phyloP scores from a whole-genome alignment of 345 rosid genomes.

The Kandelia obovata region DNA sequence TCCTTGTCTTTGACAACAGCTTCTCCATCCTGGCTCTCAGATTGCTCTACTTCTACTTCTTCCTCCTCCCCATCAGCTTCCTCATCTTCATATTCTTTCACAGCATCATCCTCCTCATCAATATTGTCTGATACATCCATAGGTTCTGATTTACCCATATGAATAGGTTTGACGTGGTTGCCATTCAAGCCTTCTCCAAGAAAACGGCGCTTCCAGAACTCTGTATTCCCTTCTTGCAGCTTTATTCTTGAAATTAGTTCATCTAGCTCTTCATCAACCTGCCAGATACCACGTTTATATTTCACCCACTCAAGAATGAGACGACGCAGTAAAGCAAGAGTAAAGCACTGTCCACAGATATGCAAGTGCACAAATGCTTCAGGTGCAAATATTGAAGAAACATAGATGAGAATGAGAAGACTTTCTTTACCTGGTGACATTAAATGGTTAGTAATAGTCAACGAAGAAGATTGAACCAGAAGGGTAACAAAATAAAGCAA shows the following conservation, averaged over 20 bases:
- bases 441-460: too few relatives aligned
- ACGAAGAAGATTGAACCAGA: not conserved
- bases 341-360: not conserved
- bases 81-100: constrained; percentile 55
- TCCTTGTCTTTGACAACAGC: constrained; percentile 62
- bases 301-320: constrained; percentile 1
- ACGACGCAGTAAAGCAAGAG: not conserved
- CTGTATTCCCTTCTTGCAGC: constrained; percentile 92
- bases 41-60: constrained; percentile 50
- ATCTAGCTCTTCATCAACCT: constrained; percentile 89
- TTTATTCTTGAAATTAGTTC: constrained; percentile 75
- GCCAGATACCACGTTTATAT: constrained; percentile 11
- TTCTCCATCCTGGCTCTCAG: constrained; percentile 60
- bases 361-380: not conserved
- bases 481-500: not conserved
- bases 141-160: constrained; percentile 41
- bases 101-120: constrained; percentile 48
- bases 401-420: not conserved
- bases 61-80: constrained; percentile 29
- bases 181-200: constrained; percentile 72
- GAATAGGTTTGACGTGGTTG: constrained; percentile 44
- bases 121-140: constrained; percentile 52
- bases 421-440: not conserved
- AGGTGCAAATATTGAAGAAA: not conserved
- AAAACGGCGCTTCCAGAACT: constrained; percentile 92